Conservation (phyloP, 768 basidiomycete genomes). For the Russula lepida region DNA sequence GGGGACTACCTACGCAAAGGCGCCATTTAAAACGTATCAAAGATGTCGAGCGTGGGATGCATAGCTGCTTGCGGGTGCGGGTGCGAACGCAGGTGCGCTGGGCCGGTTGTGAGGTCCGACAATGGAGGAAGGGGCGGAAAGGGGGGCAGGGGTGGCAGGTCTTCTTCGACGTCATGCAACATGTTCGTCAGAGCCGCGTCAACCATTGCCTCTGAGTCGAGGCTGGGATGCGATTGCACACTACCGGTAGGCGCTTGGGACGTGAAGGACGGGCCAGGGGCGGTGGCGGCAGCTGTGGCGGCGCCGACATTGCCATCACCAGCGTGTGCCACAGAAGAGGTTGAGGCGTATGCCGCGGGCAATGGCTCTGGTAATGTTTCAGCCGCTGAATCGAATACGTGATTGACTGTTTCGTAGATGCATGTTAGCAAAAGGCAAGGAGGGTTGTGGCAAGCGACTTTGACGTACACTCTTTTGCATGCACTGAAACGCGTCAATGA, state of each 20-base stretch:
- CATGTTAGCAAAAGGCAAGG: neutral
- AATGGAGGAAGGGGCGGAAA: conserved; percentile 4
- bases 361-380: neutral
- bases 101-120: conserved; percentile 7
- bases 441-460: neutral
- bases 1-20: neutral
- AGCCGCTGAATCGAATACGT: conserved; percentile 24
- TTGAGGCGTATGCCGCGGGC: neutral
- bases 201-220: conserved; percentile 13
- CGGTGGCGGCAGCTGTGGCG: neutral
- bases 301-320: neutral
- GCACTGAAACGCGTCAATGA: conserved; percentile 35
- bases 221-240: conserved; percentile 9
- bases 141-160: conserved; percentile 3
- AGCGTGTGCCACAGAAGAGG: neutral
- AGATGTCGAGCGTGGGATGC: conserved; percentile 24
- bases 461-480: conserved; percentile 67
- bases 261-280: neutral
- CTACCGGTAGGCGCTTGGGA: neutral
- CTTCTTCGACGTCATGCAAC: conserved; percentile 4
- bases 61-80: neutral
- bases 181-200: conserved; percentile 8
- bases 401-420: conserved; percentile 26
- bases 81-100: conserved; percentile 12
- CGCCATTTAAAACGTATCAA: conserved; percentile 18